A percentile compares a stretch with the other conserved stretches of the same genome.
phyloP scores from a whole-genome alignment of 345 rosid genomes.

The Melaleuca alternifolia region DNA sequence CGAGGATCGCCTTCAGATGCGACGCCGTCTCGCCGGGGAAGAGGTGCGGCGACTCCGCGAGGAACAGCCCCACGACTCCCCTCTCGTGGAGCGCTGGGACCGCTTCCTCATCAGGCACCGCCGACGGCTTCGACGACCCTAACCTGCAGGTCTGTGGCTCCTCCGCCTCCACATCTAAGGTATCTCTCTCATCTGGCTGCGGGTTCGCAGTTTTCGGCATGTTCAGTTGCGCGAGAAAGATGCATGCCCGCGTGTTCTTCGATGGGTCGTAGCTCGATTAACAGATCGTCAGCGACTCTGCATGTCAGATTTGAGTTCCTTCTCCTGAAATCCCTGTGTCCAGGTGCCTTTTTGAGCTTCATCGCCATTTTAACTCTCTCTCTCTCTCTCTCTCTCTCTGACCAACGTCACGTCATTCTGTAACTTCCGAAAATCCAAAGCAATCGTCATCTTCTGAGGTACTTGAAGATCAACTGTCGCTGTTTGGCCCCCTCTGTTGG shows the following conservation, averaged over 20 bases:
- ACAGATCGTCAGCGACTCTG: not conserved
- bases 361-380: not conserved
- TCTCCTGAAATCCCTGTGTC: not conserved
- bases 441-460: not conserved
- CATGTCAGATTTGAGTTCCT: not conserved
- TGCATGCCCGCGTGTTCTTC: not conserved
- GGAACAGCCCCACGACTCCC: constrained; percentile 69
- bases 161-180: constrained; percentile 67
- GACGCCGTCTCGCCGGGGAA: constrained; percentile 13
- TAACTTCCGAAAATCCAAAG: not conserved
- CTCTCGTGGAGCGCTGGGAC: constrained; percentile 58
- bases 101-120: constrained; percentile 49
- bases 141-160: constrained; percentile 30
- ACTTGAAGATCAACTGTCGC: not conserved
- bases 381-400: not conserved
- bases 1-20: constrained; percentile 29
- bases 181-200: not conserved
- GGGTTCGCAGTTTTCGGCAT: not conserved
- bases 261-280: not conserved
- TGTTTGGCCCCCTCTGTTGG: not conserved
- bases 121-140: constrained; percentile 52
- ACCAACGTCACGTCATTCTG: not conserved
- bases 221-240: not conserved
- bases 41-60: constrained; percentile 32
- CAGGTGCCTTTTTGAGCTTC: not conserved